Conservation (phyloP, 345 rosid species). For the Xanthoceras sorbifolium region DNA sequence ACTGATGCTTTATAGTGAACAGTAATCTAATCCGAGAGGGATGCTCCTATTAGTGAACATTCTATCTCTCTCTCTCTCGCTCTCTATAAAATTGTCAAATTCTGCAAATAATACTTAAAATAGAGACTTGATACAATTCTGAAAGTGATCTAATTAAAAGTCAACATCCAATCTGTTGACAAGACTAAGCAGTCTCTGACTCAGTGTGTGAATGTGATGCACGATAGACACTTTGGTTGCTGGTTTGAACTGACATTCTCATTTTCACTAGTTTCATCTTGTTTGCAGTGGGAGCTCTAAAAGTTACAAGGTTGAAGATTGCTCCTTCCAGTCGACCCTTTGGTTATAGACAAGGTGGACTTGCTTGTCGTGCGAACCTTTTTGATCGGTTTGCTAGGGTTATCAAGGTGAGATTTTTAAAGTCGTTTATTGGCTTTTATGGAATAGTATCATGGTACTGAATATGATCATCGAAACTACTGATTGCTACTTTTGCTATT, state of each 20-base stretch:
- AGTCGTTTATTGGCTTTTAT: conserved; percentile 13
- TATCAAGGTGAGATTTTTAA: conserved; percentile 51
- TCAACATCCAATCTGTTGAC: background rate
- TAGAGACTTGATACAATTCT: too few species aligned
- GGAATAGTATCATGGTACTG: background rate
- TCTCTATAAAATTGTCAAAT: too few species aligned
- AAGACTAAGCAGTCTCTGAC: background rate
- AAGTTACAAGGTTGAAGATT: conserved; percentile 28
- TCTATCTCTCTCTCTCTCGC: background rate
- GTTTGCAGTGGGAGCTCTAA: conserved; percentile 29
- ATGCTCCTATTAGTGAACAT: background rate
- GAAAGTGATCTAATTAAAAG: background rate
- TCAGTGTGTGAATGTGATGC: background rate
- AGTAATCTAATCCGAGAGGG: background rate
- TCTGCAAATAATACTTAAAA: too few species aligned
- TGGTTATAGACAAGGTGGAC: conserved; percentile 47
- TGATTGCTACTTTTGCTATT: background rate
- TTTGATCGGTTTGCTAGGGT: conserved; percentile 76
- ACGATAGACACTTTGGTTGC: background rate
- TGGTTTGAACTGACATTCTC: background rate
- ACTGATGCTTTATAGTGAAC: background rate
- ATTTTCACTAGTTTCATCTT: background rate
- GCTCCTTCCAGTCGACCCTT: conserved; percentile 24
- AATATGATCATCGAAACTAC: background rate
- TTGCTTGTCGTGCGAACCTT: conserved; percentile 60